These are phyloP conservation scores for Botrytis byssoidea DNA, from an alignment of 2,329 filamentous ascomycete species.

Conservation along the genomic window DNA sequence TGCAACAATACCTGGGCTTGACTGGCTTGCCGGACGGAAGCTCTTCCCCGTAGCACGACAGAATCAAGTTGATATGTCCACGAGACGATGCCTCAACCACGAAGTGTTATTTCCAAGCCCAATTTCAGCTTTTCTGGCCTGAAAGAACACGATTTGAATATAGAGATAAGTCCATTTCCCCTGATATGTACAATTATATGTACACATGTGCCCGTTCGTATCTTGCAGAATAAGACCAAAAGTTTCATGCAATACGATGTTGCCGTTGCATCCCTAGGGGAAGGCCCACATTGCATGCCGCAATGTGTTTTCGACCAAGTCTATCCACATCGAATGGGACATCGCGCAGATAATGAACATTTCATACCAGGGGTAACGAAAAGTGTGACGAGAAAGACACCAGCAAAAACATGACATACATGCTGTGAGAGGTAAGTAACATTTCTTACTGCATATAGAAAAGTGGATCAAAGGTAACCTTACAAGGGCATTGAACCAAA, in stretches of 20 bases:
- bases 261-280: constrained; percentile 17
- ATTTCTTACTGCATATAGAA: constrained; percentile 21
- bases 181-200: constrained; percentile 14
- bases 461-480: constrained; percentile 3
- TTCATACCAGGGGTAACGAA: constrained; percentile 12
- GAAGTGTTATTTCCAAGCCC: constrained; percentile 4
- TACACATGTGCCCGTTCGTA: constrained; percentile 12
- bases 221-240: constrained; percentile 9
- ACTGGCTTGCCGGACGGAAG: constrained; percentile 17
- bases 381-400: constrained; percentile 16
- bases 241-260: constrained; percentile 15
- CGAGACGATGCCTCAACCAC: constrained; percentile 14
- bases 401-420: constrained; percentile 18
- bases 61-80: constrained; percentile 18
- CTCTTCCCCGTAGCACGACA: constrained; percentile 23
- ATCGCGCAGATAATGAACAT: neutral
- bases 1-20: constrained; percentile 15
- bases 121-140: constrained; percentile 13
- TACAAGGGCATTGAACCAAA: constrained; percentile 4
- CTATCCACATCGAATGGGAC: constrained; percentile 13
- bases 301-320: constrained; percentile 10
- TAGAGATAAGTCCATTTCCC: neutral
- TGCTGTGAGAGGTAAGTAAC: constrained; percentile 20
- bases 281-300: constrained; percentile 8
- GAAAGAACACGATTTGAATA: neutral